A percentile compares a stretch with the other conserved stretches of the same genome.
These are phyloP conservation scores for Aspergillus melleus DNA, from an alignment of 2,329 filamentous ascomycete genomes.

Conservation along the genomic window DNA sequence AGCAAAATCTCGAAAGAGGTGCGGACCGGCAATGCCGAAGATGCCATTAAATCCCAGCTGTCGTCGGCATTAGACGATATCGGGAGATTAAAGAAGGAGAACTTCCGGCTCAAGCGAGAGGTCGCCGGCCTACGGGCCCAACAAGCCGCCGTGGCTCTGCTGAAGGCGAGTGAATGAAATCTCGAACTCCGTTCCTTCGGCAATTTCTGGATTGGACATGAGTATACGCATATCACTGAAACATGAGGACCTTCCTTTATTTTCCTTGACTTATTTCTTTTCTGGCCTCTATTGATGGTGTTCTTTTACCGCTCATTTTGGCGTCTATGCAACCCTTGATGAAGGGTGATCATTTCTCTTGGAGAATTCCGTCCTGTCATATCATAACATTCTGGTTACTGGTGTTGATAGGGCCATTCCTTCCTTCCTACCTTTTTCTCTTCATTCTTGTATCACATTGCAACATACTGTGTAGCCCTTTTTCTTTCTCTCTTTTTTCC, in stretches of 20 bases:
- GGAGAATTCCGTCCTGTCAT: neutral
- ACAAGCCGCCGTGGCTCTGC: conserved; percentile 34
- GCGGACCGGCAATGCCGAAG: conserved; percentile 73
- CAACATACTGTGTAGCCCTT: neutral
- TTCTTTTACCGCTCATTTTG: neutral
- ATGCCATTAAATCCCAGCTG: conserved; percentile 71
- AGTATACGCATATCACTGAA: conserved; percentile 18
- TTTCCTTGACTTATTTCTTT: conserved; percentile 11
- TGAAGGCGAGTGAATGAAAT: conserved; percentile 31
- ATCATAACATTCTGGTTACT: neutral
- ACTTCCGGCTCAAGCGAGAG: conserved; percentile 77
- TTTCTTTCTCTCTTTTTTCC: neutral
- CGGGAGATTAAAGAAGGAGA: conserved; percentile 78
- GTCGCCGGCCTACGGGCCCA: conserved; percentile 67
- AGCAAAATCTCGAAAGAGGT: conserved; percentile 77
- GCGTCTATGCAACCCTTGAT: neutral
- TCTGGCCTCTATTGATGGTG: conserved; percentile 1
- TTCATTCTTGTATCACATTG: conserved; percentile 8
- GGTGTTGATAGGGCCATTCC: neutral
- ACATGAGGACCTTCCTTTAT: conserved; percentile 9
- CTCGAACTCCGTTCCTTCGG: conserved; percentile 3
- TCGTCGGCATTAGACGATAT: conserved; percentile 76
- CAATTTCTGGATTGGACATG: conserved; percentile 13
- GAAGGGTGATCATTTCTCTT: neutral
- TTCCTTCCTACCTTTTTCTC: conserved; percentile 3